Percentiles rank a stretch among this genome's conserved stretches.
Conservation (phyloP, 208 protist genomes). For the Wallacemonas sp. region DNA sequence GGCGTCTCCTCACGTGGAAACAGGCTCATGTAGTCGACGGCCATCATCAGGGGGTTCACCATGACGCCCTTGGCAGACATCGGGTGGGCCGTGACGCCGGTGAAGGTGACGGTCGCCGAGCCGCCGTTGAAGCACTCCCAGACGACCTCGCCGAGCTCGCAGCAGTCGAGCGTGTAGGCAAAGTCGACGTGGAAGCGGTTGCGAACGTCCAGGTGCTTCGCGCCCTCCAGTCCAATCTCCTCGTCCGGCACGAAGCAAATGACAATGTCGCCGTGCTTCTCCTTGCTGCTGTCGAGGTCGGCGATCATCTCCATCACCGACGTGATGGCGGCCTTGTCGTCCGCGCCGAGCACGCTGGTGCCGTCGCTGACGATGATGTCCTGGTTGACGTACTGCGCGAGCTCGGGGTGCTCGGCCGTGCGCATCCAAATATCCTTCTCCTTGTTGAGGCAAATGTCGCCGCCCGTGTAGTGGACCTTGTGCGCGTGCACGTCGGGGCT, state of each 20-base stretch:
- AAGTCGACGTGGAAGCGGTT: conserved; percentile 83
- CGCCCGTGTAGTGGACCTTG: conserved; percentile 65
- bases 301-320: conserved; percentile 84
- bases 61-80: conserved; percentile 89
- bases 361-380: conserved; percentile 88
- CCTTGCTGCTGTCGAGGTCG: conserved; percentile 38
- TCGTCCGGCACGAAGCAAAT: conserved; percentile 88
- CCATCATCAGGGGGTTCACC: conserved; percentile 86
- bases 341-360: conserved; percentile 85
- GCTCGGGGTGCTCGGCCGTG: conserved; percentile 66
- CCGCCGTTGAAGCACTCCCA: conserved; percentile 89
- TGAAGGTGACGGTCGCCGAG: conserved; percentile 54
- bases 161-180: conserved; percentile 88
- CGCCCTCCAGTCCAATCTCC: conserved; percentile 82
- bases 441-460: conserved; percentile 78
- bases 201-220: conserved; percentile 77
- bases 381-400: conserved; percentile 70
- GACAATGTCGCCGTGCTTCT: conserved; percentile 71
- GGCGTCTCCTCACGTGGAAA: conserved; percentile 78
- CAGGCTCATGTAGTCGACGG: conserved; percentile 70
- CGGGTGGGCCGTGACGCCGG: conserved; percentile 78
- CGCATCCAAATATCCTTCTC: conserved; percentile 71
- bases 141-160: conserved; percentile 82
- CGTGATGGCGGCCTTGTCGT: conserved; percentile 84
- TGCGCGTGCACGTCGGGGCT: conserved; percentile 74